phyloP scores from a whole-genome alignment of 2,329 filamentous ascomycete species.

The Elsinoe ampelina region DNA sequence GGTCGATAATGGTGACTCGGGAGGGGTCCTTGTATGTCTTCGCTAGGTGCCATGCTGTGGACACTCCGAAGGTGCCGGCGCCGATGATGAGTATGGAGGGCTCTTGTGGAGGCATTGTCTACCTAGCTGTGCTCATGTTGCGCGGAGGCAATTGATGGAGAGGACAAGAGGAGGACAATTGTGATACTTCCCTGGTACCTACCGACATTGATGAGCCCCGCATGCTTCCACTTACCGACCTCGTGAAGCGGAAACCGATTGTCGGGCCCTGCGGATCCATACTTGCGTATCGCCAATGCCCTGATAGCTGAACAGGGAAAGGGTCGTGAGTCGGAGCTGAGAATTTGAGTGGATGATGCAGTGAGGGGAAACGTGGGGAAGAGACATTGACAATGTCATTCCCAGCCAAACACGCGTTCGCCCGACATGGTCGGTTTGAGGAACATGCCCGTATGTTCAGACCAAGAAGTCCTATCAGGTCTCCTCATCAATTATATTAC shows the following conservation, averaged over 20 bases:
- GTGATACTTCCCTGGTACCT: neutral
- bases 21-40: slow-evolving; percentile 37
- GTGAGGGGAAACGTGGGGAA: neutral
- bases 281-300: slow-evolving; percentile 3
- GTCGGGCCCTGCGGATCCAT: neutral
- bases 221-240: neutral
- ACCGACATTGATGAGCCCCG: neutral
- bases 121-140: neutral
- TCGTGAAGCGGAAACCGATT: neutral
- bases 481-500: no score
- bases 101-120: neutral
- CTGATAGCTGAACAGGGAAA: neutral
- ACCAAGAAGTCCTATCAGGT: no score
- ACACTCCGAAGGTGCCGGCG: slow-evolving; percentile 56
- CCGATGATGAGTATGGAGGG: slow-evolving; percentile 47
- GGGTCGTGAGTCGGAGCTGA: neutral
- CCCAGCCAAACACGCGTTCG: neutral
- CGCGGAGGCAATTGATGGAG: neutral
- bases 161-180: neutral
- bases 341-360: no score
- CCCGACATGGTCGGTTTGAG: neutral
- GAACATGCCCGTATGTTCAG: no score
- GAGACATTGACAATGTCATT: neutral
- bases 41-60: slow-evolving; percentile 55
- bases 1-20: slow-evolving; percentile 50